These are phyloP conservation scores for Reticulascus tulasneorum DNA, from an alignment of 2,329 filamentous ascomycete genomes.

Conservation along the genomic window DNA sequence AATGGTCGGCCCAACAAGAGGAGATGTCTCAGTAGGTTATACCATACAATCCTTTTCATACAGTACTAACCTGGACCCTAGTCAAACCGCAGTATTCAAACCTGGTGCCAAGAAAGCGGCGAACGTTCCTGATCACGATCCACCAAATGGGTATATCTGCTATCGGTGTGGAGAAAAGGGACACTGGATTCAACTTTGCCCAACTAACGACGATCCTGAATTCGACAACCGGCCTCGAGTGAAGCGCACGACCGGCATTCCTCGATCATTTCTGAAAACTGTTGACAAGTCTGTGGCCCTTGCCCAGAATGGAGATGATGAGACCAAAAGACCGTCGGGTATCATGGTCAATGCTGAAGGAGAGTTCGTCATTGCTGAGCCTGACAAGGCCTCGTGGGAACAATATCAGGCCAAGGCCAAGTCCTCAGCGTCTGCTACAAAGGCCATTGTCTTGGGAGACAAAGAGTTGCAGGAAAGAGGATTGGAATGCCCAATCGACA, in stretches of 20 bases:
- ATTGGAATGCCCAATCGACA: slow-evolving; percentile 92
- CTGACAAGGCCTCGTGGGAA: slow-evolving; percentile 94
- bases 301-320: slow-evolving; percentile 71
- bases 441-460: slow-evolving; percentile 70
- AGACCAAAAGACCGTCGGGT: slow-evolving; percentile 74
- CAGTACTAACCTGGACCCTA: slow-evolving; percentile 33
- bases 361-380: slow-evolving; percentile 93
- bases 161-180: slow-evolving; percentile 95
- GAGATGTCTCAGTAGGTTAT: slow-evolving; percentile 74
- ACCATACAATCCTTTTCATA: not conserved
- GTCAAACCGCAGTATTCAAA: slow-evolving; percentile 59
- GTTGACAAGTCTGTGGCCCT: slow-evolving; percentile 84
- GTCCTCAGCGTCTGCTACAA: slow-evolving; percentile 76
- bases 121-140: slow-evolving; percentile 86
- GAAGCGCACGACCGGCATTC: slow-evolving; percentile 95
- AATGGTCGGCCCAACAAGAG: slow-evolving; percentile 91
- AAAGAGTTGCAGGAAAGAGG: slow-evolving; percentile 86
- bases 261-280: slow-evolving; percentile 89
- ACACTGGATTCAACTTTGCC: slow-evolving; percentile 98
- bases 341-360: slow-evolving; percentile 98
- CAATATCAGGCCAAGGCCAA: slow-evolving; percentile 94
- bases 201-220: slow-evolving; percentile 96
- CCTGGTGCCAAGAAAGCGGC: slow-evolving; percentile 60
- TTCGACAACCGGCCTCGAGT: slow-evolving; percentile 91
- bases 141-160: slow-evolving; percentile 91